These are phyloP conservation scores for Globisporangium canariense DNA, from an alignment of 352 stramenopile species.

Conservation along the genomic window DNA sequence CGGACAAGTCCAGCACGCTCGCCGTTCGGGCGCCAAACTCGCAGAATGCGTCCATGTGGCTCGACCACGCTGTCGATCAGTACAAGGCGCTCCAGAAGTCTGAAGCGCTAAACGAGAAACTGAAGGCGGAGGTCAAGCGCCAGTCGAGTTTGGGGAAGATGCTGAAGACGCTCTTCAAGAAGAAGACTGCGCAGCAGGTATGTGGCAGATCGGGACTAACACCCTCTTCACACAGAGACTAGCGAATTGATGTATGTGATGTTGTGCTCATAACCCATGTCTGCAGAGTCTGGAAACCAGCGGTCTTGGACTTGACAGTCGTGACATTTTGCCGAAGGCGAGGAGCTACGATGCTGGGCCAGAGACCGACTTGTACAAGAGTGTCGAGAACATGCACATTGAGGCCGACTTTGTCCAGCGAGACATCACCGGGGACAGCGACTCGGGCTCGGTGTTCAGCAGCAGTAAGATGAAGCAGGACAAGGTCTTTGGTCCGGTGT, in stretches of 20 bases:
- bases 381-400: constrained; percentile 13
- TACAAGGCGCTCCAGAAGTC: constrained; percentile 15
- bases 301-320: neutral
- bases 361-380: constrained; percentile 10
- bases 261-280: too few relatives aligned
- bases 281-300: neutral
- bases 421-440: constrained; percentile 2
- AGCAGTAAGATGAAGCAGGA: constrained; percentile 12
- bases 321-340: neutral
- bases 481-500: constrained; percentile 12
- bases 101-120: constrained; percentile 8
- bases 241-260: too few relatives aligned
- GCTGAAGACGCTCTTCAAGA: constrained; percentile 12
- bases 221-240: too few relatives aligned
- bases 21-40: neutral
- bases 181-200: constrained; percentile 16
- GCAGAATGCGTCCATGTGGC: constrained; percentile 11
- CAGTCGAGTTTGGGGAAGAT: constrained; percentile 8
- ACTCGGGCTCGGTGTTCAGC: constrained; percentile 8
- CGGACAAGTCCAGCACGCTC: neutral
- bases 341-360: neutral
- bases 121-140: constrained; percentile 11
- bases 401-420: constrained; percentile 11
- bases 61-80: constrained; percentile 11
- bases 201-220: neutral